Evolutionary conservation across 2,329 filamentous ascomycete species (phyloP).

Genomic region (Colletotrichum abscissum): DNA sequence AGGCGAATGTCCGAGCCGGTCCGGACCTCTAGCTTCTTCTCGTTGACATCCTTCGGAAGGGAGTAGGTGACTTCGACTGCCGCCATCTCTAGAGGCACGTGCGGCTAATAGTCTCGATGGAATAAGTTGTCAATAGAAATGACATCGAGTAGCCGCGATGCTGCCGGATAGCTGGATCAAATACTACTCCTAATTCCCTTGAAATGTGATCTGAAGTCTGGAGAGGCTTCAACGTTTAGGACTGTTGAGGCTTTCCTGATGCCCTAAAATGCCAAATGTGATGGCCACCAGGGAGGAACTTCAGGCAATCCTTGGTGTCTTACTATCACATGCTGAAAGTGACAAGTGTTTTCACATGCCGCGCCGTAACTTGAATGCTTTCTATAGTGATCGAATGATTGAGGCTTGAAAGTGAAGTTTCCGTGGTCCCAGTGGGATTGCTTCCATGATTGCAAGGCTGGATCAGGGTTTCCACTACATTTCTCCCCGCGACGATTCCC

Average conservation of each 20-base stretch:
- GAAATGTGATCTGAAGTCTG: neutral
- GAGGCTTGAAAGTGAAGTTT: too few relatives aligned
- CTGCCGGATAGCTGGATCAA: neutral
- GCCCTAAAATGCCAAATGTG: neutral
- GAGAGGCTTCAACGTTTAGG: neutral
- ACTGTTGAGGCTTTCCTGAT: neutral
- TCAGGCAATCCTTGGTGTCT: neutral
- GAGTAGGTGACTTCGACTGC: neutral
- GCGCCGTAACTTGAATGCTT: neutral
- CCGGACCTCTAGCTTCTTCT: neutral
- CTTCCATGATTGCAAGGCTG: neutral
- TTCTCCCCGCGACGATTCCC: neutral
- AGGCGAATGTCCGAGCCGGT: neutral
- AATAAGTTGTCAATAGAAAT: fast-evolving
- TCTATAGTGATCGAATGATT: neutral
- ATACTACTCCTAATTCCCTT: neutral
- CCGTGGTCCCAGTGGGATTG: too few relatives aligned
- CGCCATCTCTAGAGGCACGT: neutral
- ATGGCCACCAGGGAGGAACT: neutral
- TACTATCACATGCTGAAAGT: neutral
- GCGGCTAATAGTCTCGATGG: neutral
- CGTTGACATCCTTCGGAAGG: neutral
- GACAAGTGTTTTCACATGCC: neutral
- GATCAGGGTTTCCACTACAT: neutral
- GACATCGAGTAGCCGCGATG: neutral